Evolutionary conservation across 2,329 filamentous ascomycete species (phyloP).

Genomic region (Colletotrichum sp.): DNA sequence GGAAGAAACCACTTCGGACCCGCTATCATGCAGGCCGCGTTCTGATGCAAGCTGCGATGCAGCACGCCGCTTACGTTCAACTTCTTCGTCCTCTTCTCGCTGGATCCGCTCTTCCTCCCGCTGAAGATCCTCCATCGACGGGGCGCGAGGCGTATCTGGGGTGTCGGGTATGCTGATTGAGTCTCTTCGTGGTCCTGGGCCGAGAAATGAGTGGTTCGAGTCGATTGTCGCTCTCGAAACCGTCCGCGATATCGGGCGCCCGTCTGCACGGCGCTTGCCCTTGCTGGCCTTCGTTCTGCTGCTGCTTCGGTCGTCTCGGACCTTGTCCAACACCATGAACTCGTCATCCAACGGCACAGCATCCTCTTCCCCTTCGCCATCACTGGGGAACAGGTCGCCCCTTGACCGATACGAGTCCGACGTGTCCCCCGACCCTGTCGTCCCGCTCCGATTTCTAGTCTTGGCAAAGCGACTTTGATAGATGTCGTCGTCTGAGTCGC

Average conservation of each 20-base stretch:
- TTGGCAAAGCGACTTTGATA: conserved; percentile 36
- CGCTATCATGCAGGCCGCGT: conserved; percentile 48
- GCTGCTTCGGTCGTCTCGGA: conserved; percentile 77
- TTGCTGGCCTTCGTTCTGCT: conserved; percentile 59
- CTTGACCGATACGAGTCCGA: conserved; percentile 86
- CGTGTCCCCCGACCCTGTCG: conserved; percentile 79
- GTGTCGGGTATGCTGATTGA: conserved; percentile 31
- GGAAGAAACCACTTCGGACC: conserved; percentile 32
- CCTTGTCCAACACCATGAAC: conserved; percentile 82
- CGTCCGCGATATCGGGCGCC: conserved; percentile 50
- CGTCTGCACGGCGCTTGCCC: conserved; percentile 55
- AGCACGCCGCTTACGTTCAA: conserved; percentile 57
- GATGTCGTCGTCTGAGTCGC: conserved; percentile 30
- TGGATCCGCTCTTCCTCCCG: conserved; percentile 57
- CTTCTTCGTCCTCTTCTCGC: conserved; percentile 56
- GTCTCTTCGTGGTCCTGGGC: conserved; percentile 18
- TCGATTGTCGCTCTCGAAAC: conserved; percentile 64
- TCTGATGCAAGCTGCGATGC: conserved; percentile 56
- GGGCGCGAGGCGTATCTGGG: conserved; percentile 41
- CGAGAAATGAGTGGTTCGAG: conserved; percentile 40
- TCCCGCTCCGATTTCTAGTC: conserved; percentile 73
- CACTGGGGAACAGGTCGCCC: conserved; percentile 89
- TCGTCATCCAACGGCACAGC: conserved; percentile 93
- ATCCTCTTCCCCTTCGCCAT: conserved; percentile 85
- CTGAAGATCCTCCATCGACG: conserved; percentile 57